phyloP scores from a whole-genome alignment of 225 moss, liverwort and hornwort species.

The Bryoerythrophyllum caledonicum region DNA sequence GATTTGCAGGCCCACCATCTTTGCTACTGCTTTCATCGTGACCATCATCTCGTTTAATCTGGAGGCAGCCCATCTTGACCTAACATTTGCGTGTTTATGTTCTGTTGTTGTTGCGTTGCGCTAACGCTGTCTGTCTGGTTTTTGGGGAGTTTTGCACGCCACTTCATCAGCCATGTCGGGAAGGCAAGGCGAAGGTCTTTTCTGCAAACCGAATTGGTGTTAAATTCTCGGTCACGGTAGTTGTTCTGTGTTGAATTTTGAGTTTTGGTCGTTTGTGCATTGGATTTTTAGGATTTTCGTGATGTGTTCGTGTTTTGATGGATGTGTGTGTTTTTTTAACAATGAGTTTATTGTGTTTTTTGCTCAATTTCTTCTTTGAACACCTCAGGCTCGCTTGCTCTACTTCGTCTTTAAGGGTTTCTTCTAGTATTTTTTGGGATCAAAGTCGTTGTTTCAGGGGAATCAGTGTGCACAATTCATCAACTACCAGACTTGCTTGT shows the following conservation, averaged over 20 bases:
- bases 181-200: conserved; percentile 23
- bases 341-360: too few relatives aligned
- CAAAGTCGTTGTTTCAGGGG: too few relatives aligned
- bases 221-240: background rate
- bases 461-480: too few relatives aligned
- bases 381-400: too few relatives aligned
- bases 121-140: background rate
- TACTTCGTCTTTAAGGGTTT: too few relatives aligned
- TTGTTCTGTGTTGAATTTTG: too few relatives aligned
- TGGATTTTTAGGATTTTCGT: background rate
- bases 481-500: too few relatives aligned
- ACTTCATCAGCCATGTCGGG: conserved; percentile 24
- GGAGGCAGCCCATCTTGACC: background rate
- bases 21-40: background rate
- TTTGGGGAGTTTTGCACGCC: background rate
- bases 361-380: background rate
- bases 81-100: background rate
- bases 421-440: too few relatives aligned
- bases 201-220: background rate
- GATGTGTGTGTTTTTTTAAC: too few relatives aligned
- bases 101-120: background rate
- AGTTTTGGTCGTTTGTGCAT: background rate
- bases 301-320: background rate
- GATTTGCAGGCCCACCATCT: background rate
- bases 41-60: background rate